phyloP scores from a whole-genome alignment of 225 moss, liverwort and hornwort species.

The Climacium dendroides region DNA sequence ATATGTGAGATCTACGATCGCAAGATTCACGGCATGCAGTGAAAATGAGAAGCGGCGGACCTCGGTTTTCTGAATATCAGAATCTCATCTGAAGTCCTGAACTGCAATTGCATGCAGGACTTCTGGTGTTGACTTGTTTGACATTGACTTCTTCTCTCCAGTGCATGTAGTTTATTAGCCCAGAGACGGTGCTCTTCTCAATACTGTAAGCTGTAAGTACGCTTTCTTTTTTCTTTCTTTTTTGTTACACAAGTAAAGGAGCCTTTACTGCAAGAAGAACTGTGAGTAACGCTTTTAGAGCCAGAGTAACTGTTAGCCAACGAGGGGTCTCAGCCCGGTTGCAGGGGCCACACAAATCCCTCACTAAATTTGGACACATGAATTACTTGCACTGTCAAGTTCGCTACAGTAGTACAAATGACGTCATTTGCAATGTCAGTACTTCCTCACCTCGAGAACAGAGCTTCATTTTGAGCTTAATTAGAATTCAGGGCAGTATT shows the following conservation, averaged over 20 bases:
- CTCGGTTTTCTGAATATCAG: not conserved
- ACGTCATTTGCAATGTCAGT: not conserved
- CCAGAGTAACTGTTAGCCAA: not conserved
- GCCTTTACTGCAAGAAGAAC: too few species aligned
- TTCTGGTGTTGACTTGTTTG: not conserved
- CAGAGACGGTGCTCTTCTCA: not conserved
- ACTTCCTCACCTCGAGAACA: not conserved
- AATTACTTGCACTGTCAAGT: not conserved
- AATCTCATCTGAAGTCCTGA: not conserved
- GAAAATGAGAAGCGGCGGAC: not conserved
- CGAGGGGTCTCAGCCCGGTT: not conserved
- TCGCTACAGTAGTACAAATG: not conserved
- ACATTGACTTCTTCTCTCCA: not conserved
- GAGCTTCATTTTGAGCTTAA: not conserved
- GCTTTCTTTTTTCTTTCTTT: too few species aligned
- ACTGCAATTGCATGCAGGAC: not conserved
- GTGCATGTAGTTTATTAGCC: too few species aligned
- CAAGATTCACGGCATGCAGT: not conserved
- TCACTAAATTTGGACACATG: not conserved
- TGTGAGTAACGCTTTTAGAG: too few species aligned
- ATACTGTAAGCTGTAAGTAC: too few species aligned
- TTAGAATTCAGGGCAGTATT: not conserved
- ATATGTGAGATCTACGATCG: not conserved
- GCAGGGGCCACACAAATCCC: not conserved
- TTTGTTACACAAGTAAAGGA: too few species aligned